phyloP scores from a whole-genome alignment of 2,329 filamentous ascomycete genomes.

The Penicillium thymicola region DNA sequence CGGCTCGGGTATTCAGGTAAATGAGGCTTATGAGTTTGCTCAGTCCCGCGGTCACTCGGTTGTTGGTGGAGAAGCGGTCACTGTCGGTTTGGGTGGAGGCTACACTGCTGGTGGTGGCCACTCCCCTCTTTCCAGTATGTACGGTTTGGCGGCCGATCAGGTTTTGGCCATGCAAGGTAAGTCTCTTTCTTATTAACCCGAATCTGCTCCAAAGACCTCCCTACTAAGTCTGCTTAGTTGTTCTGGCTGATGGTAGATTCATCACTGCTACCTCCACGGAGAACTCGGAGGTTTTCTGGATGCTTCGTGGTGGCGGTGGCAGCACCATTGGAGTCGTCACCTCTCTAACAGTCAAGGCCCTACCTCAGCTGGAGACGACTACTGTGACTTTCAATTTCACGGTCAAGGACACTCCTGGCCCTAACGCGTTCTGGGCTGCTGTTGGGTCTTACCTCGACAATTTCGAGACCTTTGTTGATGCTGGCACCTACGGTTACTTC shows the following conservation, averaged over 20 bases:
- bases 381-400: slow-evolving; percentile 26
- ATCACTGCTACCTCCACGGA: slow-evolving; percentile 20
- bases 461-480: slow-evolving; percentile 20
- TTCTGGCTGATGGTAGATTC: slow-evolving; percentile 18
- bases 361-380: slow-evolving; percentile 19
- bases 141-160: slow-evolving; percentile 58
- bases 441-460: slow-evolving; percentile 19
- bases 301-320: slow-evolving; percentile 55
- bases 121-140: slow-evolving; percentile 43
- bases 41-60: slow-evolving; percentile 46
- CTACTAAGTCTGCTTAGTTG: not conserved
- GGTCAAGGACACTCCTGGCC: slow-evolving; percentile 14
- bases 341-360: slow-evolving; percentile 29
- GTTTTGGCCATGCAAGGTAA: slow-evolving; percentile 47
- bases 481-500: slow-evolving; percentile 24
- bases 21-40: slow-evolving; percentile 47
- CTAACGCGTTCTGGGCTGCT: slow-evolving; percentile 18
- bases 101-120: slow-evolving; percentile 46
- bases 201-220: not conserved
- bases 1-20: slow-evolving; percentile 52
- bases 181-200: not conserved
- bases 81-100: slow-evolving; percentile 50
- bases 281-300: slow-evolving; percentile 49
- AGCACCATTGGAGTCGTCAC: slow-evolving; percentile 48
- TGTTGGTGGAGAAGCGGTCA: slow-evolving; percentile 52